A percentile compares a stretch with the other conserved stretches of the same genome.
phyloP scores from a whole-genome alignment of 257 asterid species.

The Fraxinus americana region DNA sequence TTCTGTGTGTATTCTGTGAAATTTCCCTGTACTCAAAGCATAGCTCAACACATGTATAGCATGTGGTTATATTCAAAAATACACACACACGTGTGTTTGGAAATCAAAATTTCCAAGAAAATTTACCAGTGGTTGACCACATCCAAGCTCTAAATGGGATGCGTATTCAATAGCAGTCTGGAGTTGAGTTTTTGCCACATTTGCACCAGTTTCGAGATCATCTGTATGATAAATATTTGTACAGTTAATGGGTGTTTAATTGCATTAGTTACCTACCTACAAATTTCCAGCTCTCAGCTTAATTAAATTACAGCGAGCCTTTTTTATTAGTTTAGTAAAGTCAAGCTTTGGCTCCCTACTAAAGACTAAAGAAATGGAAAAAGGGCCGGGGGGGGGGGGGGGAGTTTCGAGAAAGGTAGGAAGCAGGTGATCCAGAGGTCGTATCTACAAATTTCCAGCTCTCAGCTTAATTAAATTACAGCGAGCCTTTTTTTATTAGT shows the following conservation, averaged over 20 bases:
- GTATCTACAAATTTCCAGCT: too few relatives aligned
- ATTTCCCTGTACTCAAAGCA: too few relatives aligned
- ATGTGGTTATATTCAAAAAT: neutral
- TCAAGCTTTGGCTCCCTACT: too few relatives aligned
- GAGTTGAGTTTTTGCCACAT: constrained; percentile 38
- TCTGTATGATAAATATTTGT: constrained; percentile 26
- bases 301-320: neutral
- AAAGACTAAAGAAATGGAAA: too few relatives aligned
- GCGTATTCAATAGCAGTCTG: constrained; percentile 37
- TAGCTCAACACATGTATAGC: too few relatives aligned
- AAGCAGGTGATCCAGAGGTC: too few relatives aligned
- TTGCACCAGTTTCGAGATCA: constrained; percentile 39
- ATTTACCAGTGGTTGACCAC: constrained; percentile 52
- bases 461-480: too few relatives aligned
- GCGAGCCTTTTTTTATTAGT: too few relatives aligned
- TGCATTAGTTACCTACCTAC: neutral
- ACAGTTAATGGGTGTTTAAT: neutral
- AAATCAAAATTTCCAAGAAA: neutral
- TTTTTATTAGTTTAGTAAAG: too few relatives aligned
- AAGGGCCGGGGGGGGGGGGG: too few relatives aligned
- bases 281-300: neutral
- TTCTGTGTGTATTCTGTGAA: too few relatives aligned
- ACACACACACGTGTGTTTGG: neutral
- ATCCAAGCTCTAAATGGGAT: constrained; percentile 50
- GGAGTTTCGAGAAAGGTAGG: too few relatives aligned